Evolutionary conservation across 768 basidiomycete species (phyloP), one percentile per base, ranked within the genome.

Genomic region (Mycena kentingensis): DNA sequence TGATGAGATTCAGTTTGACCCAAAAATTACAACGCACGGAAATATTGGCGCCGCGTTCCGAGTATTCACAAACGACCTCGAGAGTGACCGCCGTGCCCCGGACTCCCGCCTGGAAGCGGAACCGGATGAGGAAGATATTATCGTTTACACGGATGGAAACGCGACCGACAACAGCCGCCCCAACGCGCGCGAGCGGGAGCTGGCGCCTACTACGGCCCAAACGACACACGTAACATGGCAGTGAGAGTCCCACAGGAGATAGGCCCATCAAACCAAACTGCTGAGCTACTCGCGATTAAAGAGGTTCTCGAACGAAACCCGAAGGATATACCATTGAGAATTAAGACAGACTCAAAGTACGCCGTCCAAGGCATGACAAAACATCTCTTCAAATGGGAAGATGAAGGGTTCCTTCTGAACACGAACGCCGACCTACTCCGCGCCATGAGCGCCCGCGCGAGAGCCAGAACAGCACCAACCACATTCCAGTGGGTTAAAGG

Each of bases 401-500:
- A 54, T 22, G 29, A 47, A 15, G 57, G 53, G 0, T 58, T 43
- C 39, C 24, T 49, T n/a, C 21, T 19, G 16, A 39, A 16, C 35
- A 49, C 19, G 1, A 67, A 68, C 31, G 26, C 11, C 0, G 0
- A 36, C 2, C 25, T 57, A 3, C 52, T 58, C 25, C n/a, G 36
- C 13, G 49, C 31, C 1, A 44, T 49, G 2, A 52, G 37, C 0
- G 57, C 50, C 25, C 39, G 47, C 0, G 38, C 58, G 16, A 25
- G 54, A 24, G 15, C 18, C 11, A n/a, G 57, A 12, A 42, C 39
- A 28, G 61, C 53, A 3, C 21, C 19, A 11, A 65, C 63, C 7
- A 16, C 19, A 12, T 48, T 65, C 7, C n/a, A 50, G 31, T 62
- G 61, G 63, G 54, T 62, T 2, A 63, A 65, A 55, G 63, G 57